Evolutionary conservation across 2,329 filamentous ascomycete genomes (phyloP), one percentile per base, ranked within the genome.

Genomic region (Eutypella sp.): DNA sequence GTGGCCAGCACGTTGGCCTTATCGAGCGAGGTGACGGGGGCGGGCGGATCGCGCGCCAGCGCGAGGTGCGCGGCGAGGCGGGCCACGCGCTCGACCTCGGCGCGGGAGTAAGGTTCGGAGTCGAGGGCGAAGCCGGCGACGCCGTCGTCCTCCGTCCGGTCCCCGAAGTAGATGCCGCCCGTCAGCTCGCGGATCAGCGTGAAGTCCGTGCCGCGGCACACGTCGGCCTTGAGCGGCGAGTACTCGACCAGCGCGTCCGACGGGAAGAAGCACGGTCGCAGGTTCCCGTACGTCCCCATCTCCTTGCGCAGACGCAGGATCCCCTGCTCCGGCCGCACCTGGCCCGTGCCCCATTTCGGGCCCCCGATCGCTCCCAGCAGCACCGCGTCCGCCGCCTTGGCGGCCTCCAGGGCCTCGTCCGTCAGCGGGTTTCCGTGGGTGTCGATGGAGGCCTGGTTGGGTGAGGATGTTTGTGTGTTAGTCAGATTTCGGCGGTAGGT

Each of bases 1-100:
- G 91, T 96, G 2, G 92, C 92, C 53, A 97, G 79, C 42, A 97
- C 92, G 63, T 97, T 97, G 46, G 92, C 93, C 82, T 97, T 97
- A 71, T 97, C 93, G 61, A 96, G 72, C 63, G 82, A 89, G 84
- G 82, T 89, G 40, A 96, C 89, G 45, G 85, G 85, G 31, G 84
- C 75, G 1, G 87, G 87, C 2, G 88, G 87, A 65, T 85, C 76
- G 56, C 85, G 80, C 41, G 85, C 84, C 44, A 91, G 75, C 3
- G 92, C 92, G 22, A 97, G 75, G 69, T 85, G 82, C 5, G 82
- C 92, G 2, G 85, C 91, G 36, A 96, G 77, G 33, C 91, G 79
- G 9, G 86, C 87, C 56, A 97, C 83, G 42, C 92, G 84, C 79
- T 95, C 89, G 52, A 97, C 85, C 75, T 97, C 93, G 43, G 76